Percentiles rank a stretch among this genome's conserved stretches.
phyloP scores from a whole-genome alignment of 2,329 filamentous ascomycete genomes.

The Nemania sp. region DNA sequence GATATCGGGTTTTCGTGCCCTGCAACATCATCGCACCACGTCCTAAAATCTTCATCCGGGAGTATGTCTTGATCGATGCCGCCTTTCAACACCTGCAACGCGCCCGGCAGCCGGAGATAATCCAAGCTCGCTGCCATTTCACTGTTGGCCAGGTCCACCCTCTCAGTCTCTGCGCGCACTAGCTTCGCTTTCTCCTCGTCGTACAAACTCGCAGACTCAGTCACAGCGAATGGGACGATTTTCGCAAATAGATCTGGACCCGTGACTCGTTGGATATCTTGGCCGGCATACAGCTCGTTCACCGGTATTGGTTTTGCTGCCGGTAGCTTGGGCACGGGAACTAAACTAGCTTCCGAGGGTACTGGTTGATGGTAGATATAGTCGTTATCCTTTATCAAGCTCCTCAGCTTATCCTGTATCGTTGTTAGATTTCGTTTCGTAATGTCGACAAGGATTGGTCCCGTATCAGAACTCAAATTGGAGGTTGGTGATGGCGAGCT shows the following conservation, averaged over 20 bases:
- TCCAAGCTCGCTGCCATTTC: conserved; percentile 96
- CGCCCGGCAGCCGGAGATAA: conserved; percentile 87
- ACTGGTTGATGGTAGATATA: conserved; percentile 97
- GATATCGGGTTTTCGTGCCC: conserved; percentile 78
- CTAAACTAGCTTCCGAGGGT: conserved; percentile 79
- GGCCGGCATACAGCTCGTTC: conserved; percentile 92
- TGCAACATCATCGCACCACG: conserved; percentile 92
- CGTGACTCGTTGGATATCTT: conserved; percentile 96
- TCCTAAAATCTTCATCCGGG: conserved; percentile 88
- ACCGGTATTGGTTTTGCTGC: conserved; percentile 97
- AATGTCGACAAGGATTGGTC: conserved; percentile 73
- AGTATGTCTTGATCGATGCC: conserved; percentile 87
- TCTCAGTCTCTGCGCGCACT: conserved; percentile 89
- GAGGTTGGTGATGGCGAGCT: conserved; percentile 77
- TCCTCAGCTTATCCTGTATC: conserved; percentile 78
- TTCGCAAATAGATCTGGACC: conserved; percentile 96
- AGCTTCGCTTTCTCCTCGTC: conserved; percentile 98
- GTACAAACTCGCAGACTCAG: conserved; percentile 94
- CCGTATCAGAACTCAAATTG: conserved; percentile 82
- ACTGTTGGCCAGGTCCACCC: conserved; percentile 87
- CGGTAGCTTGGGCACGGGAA: conserved; percentile 84
- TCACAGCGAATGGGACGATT: conserved; percentile 94
- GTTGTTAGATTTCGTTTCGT: conserved; percentile 80
- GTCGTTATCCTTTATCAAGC: conserved; percentile 89
- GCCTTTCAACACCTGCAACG: conserved; percentile 88